Base-by-base conservation (phyloP, 257 asterid genomes). In the Fraxinus americana region DNA sequence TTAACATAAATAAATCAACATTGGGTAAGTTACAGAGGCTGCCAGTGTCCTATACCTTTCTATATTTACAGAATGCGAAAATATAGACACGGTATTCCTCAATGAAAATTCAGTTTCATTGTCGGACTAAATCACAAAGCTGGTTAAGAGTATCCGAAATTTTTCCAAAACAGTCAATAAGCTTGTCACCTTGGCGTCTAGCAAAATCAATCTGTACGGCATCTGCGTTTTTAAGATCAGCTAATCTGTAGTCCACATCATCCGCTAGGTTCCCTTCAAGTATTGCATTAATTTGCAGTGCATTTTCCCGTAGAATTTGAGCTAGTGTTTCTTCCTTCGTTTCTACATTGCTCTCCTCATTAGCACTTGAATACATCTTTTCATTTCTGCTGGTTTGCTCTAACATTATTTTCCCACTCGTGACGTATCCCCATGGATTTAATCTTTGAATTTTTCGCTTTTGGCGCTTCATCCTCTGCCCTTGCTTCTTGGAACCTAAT, bases 371-470 rank as follows among this genome's bases (percentile, higher is more conserved):
- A 80, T 45, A 76, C 45, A 7, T 78, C 41, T 78, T 65, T 77
- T 67, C 77, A 12, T 76, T 81, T 1, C 78, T 72, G 79, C 85
- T 75, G 6, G 89, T 78, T 75, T 87, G 92, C 77, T 89, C 91
- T 1, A 75, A 84, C 76, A 88, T 90, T 48, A 75, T 38, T 59
- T 78, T 84, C 52, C 86, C 76, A 67, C 86, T 79, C 35, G 90
- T 82, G 88, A 74, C 82, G 82, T 80, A 85, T 81, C 96, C 89
- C 97, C 97, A 92, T 7, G 94, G 95, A 72, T 85, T 90, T 61
- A 82, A 80, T 43, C 86, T 80, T 82, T 85, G 89, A 17, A 86
- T 73, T 78, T 84, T 83, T 52, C 83, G 84, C 72, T 89, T 91
- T 45, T 84, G 82, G 27, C 91, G 89, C 66, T 83, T 80, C 82